Conservation (phyloP, 2,329 filamentous ascomycete species). For the Talaromyces sp. region DNA sequence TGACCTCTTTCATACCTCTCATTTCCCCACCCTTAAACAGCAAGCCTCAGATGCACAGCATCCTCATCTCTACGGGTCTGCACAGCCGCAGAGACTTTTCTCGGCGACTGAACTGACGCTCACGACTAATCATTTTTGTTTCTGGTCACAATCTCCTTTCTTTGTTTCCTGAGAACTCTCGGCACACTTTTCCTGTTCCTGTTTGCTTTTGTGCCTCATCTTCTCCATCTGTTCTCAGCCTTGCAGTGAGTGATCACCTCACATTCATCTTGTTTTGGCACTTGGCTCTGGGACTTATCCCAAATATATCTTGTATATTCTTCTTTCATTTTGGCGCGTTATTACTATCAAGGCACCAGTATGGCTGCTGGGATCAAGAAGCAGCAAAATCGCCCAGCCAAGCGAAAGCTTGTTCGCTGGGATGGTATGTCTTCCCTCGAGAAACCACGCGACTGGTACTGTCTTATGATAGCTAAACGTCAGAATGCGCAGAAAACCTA, state of each 20-base stretch:
- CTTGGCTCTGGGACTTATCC: neutral
- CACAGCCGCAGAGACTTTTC: neutral
- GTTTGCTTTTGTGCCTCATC: neutral
- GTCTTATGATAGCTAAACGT: neutral
- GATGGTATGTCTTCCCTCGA: slow-evolving; percentile 27
- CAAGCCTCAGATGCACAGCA: neutral
- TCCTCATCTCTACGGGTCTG: neutral
- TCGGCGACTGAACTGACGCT: neutral
- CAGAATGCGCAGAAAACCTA: slow-evolving; percentile 31
- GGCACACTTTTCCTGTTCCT: neutral
- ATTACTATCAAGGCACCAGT: neutral
- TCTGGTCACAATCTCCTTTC: neutral
- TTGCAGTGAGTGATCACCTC: neutral
- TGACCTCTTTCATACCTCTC: neutral
- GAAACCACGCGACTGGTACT: neutral
- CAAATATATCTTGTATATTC: neutral
- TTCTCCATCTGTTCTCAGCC: neutral
- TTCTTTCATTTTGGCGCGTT: neutral
- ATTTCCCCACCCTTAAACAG: no score
- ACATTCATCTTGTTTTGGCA: neutral
- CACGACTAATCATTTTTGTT: neutral
- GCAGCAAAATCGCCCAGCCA: slow-evolving; percentile 22
- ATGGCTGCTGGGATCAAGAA: slow-evolving; percentile 10
- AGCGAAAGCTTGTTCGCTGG: slow-evolving; percentile 38
- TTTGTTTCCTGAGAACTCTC: neutral